Conservation (phyloP, 495 filamentous ascomycete species). For the Xanthoparmelia taractica region DNA sequence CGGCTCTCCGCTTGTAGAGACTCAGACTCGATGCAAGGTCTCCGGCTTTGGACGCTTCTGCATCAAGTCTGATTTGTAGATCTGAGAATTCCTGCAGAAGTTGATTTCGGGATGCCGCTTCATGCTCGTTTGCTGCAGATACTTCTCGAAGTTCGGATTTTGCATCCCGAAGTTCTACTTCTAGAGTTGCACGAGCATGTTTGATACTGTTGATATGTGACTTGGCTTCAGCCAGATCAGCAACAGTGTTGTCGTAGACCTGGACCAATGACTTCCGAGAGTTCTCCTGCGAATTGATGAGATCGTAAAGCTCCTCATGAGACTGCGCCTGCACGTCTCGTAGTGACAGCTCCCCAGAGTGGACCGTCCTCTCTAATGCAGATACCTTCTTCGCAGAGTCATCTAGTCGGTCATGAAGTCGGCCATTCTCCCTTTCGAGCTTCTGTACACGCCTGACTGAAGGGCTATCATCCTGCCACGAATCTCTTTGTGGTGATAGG, state of each 20-base stretch:
- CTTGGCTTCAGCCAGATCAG: slow-evolving; percentile 80
- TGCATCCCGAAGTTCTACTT: slow-evolving; percentile 85
- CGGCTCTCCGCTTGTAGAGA: slow-evolving; percentile 85
- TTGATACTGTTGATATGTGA: slow-evolving; percentile 77
- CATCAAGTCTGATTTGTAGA: slow-evolving; percentile 85
- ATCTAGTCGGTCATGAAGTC: slow-evolving; percentile 90
- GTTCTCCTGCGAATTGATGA: slow-evolving; percentile 90
- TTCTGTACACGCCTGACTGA: slow-evolving; percentile 78
- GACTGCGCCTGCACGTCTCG: slow-evolving; percentile 90
- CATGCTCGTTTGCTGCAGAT: slow-evolving; percentile 68
- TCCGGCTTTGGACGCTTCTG: slow-evolving; percentile 73
- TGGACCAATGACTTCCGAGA: slow-evolving; percentile 73
- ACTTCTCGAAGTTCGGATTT: slow-evolving; percentile 79
- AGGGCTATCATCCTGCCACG: slow-evolving; percentile 73
- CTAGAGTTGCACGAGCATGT: slow-evolving; percentile 64
- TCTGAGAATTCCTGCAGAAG: slow-evolving; percentile 89
- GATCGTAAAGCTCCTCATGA: slow-evolving; percentile 88
- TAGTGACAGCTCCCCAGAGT: slow-evolving; percentile 78
- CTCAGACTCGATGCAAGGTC: slow-evolving; percentile 78
- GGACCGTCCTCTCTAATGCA: slow-evolving; percentile 76
- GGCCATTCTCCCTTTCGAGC: slow-evolving; percentile 83
- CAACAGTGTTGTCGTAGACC: slow-evolving; percentile 74
- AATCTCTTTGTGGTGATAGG: slow-evolving; percentile 48
- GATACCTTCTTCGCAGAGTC: slow-evolving; percentile 93
- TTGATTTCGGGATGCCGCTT: slow-evolving; percentile 73